Conservation (phyloP, 192 early-diverging fungal genomes). For the Funneliformis geosporum region DNA sequence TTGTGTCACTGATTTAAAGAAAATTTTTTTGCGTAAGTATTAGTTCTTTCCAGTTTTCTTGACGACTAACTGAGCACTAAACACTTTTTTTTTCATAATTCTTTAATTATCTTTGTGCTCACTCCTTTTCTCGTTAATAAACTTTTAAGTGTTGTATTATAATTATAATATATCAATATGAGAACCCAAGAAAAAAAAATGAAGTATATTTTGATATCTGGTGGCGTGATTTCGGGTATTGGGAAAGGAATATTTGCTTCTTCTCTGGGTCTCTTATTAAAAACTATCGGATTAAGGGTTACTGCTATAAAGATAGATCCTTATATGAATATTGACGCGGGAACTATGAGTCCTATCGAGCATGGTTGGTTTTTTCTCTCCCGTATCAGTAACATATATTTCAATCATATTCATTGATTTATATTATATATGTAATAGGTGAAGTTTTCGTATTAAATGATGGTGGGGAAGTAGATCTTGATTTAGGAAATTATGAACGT, state of each 20-base stretch:
- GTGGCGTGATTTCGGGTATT: slow-evolving; percentile 99
- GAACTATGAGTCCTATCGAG: slow-evolving; percentile 94
- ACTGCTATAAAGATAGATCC: slow-evolving; percentile 99
- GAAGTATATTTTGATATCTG: slow-evolving; percentile 97
- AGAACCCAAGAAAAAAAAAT: slow-evolving; percentile 10
- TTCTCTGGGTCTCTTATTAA: slow-evolving; percentile 91
- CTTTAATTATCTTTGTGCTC: neutral
- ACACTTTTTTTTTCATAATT: neutral
- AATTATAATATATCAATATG: neutral
- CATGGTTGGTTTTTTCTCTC: slow-evolving; percentile 68
- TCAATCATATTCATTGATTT: neutral
- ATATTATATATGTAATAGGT: slow-evolving; percentile 49
- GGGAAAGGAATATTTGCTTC: slow-evolving; percentile 99
- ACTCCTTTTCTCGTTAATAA: neutral
- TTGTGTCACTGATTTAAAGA: neutral
- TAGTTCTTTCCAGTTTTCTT: slow-evolving; percentile 30
- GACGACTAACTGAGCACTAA: slow-evolving; percentile 26
- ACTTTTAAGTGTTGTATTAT: neutral
- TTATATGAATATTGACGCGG: slow-evolving; percentile 99
- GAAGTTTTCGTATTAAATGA: slow-evolving; percentile 99
- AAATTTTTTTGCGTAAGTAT: neutral
- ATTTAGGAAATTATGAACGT: slow-evolving; percentile 99
- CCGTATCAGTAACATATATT: neutral
- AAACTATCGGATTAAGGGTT: slow-evolving; percentile 88
- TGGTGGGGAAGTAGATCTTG: slow-evolving; percentile 98